These are phyloP conservation scores for Jaminaea rosea DNA, from an alignment of 1,284 basidiomycete species.

Conservation along the genomic window DNA sequence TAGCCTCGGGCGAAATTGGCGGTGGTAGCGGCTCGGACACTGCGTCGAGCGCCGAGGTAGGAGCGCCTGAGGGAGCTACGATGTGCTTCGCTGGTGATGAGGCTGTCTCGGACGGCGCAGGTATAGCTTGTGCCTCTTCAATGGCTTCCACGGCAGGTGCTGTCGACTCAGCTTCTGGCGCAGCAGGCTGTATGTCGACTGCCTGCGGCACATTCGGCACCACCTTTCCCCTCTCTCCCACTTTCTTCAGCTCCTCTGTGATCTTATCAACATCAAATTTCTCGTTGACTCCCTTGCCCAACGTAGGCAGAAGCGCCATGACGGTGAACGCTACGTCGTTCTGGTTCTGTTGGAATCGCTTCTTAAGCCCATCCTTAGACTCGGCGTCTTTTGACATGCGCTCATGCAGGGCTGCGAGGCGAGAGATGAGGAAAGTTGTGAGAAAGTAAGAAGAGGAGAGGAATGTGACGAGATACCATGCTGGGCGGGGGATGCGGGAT, in stretches of 20 bases:
- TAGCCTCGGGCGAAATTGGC: slow-evolving; percentile 6
- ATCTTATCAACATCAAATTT: slow-evolving; percentile 75
- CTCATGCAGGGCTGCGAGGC: neutral
- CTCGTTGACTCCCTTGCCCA: slow-evolving; percentile 62
- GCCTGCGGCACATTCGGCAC: neutral
- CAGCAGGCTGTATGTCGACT: neutral
- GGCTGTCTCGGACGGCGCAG: neutral
- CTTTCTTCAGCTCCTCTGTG: slow-evolving; percentile 58
- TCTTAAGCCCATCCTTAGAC: slow-evolving; percentile 53
- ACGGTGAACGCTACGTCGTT: slow-evolving; percentile 73
- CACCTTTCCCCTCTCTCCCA: neutral
- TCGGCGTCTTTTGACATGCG: neutral
- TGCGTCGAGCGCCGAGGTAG: slow-evolving; percentile 1
- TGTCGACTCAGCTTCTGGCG: neutral
- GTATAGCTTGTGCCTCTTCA: neutral
- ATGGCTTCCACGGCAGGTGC: slow-evolving; percentile 1
- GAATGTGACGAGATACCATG: neutral
- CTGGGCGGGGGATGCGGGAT: neutral
- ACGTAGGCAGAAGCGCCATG: slow-evolving; percentile 67
- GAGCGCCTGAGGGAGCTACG: neutral
- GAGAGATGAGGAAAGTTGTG: neutral
- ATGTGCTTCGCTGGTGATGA: neutral
- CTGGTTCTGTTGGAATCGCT: slow-evolving; percentile 70
- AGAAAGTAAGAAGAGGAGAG: neutral
- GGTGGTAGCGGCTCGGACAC: slow-evolving; percentile 8